phyloP scores from a whole-genome alignment of 331 rosid genomes.

The Acacia pycnantha region DNA sequence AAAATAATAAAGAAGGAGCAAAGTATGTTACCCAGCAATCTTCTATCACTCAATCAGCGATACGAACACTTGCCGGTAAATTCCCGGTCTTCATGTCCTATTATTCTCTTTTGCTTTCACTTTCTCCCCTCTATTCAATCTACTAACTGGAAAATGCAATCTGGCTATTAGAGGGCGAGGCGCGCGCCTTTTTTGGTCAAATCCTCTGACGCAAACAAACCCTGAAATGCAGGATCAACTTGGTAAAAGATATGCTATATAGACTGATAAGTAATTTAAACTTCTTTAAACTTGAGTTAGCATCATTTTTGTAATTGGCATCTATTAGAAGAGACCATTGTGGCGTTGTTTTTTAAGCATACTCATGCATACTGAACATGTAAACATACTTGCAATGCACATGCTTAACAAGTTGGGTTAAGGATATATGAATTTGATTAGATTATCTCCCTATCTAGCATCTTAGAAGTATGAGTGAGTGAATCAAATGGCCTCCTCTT shows the following conservation, averaged over 20 bases:
- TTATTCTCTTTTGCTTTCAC: slow-evolving; percentile 28
- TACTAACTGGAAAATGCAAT: slow-evolving; percentile 62
- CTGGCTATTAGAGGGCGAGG: slow-evolving; percentile 72
- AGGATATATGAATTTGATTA: slow-evolving; percentile 13
- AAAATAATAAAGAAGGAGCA: slow-evolving; percentile 32
- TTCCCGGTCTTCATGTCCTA: slow-evolving; percentile 27
- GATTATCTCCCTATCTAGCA: neutral
- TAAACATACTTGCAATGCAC: neutral
- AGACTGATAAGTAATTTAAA: neutral
- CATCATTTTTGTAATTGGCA: slow-evolving; percentile 2
- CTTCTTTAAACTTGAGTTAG: neutral
- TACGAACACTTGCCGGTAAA: slow-evolving; percentile 33
- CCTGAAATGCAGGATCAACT: slow-evolving; percentile 53
- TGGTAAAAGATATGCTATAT: slow-evolving; percentile 22
- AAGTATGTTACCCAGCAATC: slow-evolving; percentile 39
- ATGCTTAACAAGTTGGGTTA: neutral
- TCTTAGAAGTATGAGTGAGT: neutral
- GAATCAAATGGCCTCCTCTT: neutral
- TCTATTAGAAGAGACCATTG: neutral
- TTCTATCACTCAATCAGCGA: slow-evolving; percentile 36
- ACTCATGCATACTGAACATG: neutral
- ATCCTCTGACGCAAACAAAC: slow-evolving; percentile 90
- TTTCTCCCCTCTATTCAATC: slow-evolving; percentile 43
- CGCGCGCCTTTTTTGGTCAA: slow-evolving; percentile 57
- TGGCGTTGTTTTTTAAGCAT: neutral